These are phyloP conservation scores for Daedalea quercina DNA, from an alignment of 768 basidiomycete species.

Conservation along the genomic window DNA sequence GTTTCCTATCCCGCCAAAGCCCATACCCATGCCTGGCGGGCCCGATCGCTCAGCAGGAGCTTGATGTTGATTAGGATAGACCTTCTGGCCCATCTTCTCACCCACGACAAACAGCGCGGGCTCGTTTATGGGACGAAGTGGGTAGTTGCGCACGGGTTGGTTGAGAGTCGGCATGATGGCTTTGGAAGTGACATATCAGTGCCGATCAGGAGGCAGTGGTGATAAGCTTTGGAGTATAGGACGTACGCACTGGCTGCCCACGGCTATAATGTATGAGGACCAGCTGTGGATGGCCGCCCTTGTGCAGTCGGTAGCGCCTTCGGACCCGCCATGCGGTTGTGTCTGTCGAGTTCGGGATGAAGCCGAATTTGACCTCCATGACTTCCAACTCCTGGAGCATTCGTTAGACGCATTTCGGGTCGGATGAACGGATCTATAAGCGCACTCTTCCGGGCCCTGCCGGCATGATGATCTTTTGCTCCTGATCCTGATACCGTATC, in stretches of 20 bases:
- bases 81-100: conserved; percentile 69
- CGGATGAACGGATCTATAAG: conserved; percentile 5
- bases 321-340: conserved; percentile 59
- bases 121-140: conserved; percentile 60
- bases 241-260: conserved; percentile 55
- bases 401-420: neutral
- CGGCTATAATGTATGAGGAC: conserved; percentile 73
- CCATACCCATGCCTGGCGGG: conserved; percentile 10
- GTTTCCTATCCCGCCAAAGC: conserved; percentile 14
- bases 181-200: conserved; percentile 18
- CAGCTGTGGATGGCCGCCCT: conserved; percentile 70
- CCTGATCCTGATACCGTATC: conserved; percentile 68
- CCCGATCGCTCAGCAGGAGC: conserved; percentile 7
- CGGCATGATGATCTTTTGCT: conserved; percentile 52
- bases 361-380: conserved; percentile 66
- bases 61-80: conserved; percentile 14
- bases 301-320: conserved; percentile 62
- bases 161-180: conserved; percentile 55
- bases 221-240: conserved; percentile 2
- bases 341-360: conserved; percentile 62
- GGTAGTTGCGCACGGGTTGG: conserved; percentile 64
- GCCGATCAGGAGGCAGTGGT: neutral
- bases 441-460: conserved; percentile 48
- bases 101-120: conserved; percentile 65
- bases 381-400: conserved; percentile 67